A percentile compares a stretch with the other conserved stretches of the same genome.
phyloP scores from a whole-genome alignment of 345 rosid species.

The Euphorbia peplus region DNA sequence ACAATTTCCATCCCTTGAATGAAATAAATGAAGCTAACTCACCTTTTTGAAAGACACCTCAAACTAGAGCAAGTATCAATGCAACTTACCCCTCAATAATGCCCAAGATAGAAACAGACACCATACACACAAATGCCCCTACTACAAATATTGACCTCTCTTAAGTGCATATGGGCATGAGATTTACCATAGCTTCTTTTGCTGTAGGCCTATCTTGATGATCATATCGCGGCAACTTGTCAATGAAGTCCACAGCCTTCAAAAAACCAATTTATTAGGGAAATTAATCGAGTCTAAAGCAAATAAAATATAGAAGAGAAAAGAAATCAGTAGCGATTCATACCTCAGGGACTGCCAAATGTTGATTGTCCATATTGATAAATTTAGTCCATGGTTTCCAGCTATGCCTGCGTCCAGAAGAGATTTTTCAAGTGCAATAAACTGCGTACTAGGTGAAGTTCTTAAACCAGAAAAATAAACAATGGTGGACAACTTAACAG shows the following conservation, averaged over 20 bases:
- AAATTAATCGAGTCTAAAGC: not conserved
- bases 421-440: not conserved
- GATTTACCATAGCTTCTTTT: slow-evolving; percentile 87
- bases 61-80: no score
- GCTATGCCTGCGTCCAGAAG: slow-evolving; percentile 55
- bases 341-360: slow-evolving; percentile 93
- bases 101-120: not conserved
- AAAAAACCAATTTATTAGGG: slow-evolving; percentile 2
- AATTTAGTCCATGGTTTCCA: slow-evolving; percentile 93
- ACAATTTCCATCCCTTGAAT: no score
- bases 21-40: no score
- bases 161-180: not conserved
- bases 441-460: no score
- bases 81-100: no score
- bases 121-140: not conserved
- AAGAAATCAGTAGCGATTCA: not conserved
- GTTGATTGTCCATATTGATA: slow-evolving; percentile 82
- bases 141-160: not conserved
- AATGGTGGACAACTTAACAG: no score
- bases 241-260: slow-evolving; percentile 93
- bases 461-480: no score
- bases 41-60: no score
- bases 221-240: slow-evolving; percentile 91
- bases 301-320: not conserved
- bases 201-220: slow-evolving; percentile 98